Evolutionary conservation across 306 rosid genomes (phyloP), one percentile per base, ranked within the genome.

Genomic region (Dryas alaskensis): DNA sequence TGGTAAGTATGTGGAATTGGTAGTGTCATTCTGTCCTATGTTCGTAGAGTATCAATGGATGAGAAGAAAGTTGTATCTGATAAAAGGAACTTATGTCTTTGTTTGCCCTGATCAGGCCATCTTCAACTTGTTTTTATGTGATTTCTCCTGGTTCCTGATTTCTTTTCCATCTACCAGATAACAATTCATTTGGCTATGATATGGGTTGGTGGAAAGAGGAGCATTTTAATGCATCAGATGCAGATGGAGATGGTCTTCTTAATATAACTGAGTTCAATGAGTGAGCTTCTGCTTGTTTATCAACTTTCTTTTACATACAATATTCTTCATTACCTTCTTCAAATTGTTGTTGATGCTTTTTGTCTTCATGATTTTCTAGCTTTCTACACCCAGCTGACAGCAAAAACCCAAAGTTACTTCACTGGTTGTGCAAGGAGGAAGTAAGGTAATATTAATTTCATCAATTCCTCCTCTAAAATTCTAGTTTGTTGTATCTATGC

Each of bases 161-260:
- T 48, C 10, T 53, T 25, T 75, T 47, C 74, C 5, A 53, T 46
- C 67, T 72, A 44, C 37, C 82, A 93, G 97, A 79, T 79, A 89
- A 91, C 72, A 81, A 27, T 61, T 84, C 98, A 12, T 87, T 89
- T 55, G 98, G 95, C 66, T 89, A 89, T 81, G 89, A 94, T 72
- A 91, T 94, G 96, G 97, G 99, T 27, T 94, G 99, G 99, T 94
- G 97, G 97, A 92, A 83, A 87, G 83, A 84, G 63, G 97, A 88
- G 70, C 99, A 94, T 79, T 94, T 94, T 67, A 94, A 88, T 82
- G 97, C 96, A 54, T 91, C 98, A 0, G 98, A 94, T 87, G 86
- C 84, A 10, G 91, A 94, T 50, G 92, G 89, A 67, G 88, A 94
- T 75, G 93, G 95, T 69, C 83, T 88, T 73, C 85, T 94, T 4